These are phyloP conservation scores for Nicotiana attenuata DNA, from an alignment of 257 asterid species.

Conservation along the genomic window DNA sequence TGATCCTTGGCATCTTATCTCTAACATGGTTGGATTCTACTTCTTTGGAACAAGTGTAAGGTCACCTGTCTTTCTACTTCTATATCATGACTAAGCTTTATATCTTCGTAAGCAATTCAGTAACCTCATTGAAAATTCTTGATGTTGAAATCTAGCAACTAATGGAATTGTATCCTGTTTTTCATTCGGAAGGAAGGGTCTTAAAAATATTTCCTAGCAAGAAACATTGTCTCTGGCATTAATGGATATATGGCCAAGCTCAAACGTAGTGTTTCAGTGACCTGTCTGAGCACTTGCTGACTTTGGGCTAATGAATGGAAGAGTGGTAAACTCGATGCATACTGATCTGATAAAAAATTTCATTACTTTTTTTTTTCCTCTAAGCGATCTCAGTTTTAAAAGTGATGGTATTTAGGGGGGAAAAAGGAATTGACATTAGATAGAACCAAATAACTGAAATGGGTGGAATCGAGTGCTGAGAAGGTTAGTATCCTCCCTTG, in stretches of 20 bases:
- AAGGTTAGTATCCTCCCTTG: neutral
- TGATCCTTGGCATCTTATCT: conserved; percentile 46
- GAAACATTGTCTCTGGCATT: neutral
- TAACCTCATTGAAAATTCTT: neutral
- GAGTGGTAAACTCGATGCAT: no score
- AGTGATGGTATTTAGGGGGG: no score
- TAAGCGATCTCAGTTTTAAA: no score
- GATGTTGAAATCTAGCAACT: neutral
- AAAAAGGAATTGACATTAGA: neutral
- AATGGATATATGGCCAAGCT: no score
- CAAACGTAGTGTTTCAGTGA: no score
- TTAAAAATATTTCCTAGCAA: neutral
- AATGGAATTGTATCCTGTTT: neutral
- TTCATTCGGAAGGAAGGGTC: neutral
- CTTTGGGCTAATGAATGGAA: no score
- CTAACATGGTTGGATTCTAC: conserved; percentile 82
- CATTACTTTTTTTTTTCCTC: no score
- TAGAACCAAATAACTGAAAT: neutral
- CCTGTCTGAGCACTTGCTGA: no score
- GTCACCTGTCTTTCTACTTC: conserved; percentile 12
- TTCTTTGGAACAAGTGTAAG: conserved; percentile 85
- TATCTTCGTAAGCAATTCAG: neutral
- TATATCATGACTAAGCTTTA: neutral
- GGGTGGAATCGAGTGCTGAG: neutral
- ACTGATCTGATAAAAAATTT: no score